A percentile compares a stretch with the other conserved stretches of the same genome.
phyloP scores from a whole-genome alignment of 2,329 filamentous ascomycete genomes.

The Metarhizium sp. region DNA sequence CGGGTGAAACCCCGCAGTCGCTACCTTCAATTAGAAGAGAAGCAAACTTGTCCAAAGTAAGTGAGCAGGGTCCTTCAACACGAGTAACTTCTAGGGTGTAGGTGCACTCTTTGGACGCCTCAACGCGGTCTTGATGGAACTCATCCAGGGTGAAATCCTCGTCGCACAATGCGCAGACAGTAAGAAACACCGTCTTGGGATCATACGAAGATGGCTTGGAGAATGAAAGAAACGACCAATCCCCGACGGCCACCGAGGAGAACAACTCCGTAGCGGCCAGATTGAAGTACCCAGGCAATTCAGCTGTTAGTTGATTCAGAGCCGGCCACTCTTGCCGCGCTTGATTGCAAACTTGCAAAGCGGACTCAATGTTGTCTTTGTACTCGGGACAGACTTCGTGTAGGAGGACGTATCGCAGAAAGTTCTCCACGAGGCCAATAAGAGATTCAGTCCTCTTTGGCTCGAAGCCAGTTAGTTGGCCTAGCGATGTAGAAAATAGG shows the following conservation, averaged over 20 bases:
- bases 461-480: conserved; percentile 46
- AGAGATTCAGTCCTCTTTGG: conserved; percentile 43
- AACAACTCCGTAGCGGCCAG: conserved; percentile 62
- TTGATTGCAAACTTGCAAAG: conserved; percentile 55
- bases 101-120: conserved; percentile 36
- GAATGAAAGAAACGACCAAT: conserved; percentile 19
- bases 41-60: conserved; percentile 34
- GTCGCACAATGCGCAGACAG: conserved; percentile 31
- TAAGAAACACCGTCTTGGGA: conserved; percentile 32
- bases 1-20: conserved; percentile 24
- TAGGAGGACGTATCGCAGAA: conserved; percentile 76
- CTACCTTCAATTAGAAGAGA: conserved; percentile 24
- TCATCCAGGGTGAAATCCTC: conserved; percentile 21
- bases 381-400: conserved; percentile 86
- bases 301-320: conserved; percentile 37
- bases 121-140: conserved; percentile 12
- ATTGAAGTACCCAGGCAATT: conserved; percentile 73
- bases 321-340: conserved; percentile 60
- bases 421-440: conserved; percentile 67
- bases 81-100: conserved; percentile 51
- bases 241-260: conserved; percentile 25
- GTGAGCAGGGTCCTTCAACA: conserved; percentile 35
- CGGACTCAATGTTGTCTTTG: conserved; percentile 52
- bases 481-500: conserved; percentile 59
- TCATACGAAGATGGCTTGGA: conserved; percentile 29